Base-by-base conservation (phyloP, 441 rosid species). In the Gossypium trilobum region DNA sequence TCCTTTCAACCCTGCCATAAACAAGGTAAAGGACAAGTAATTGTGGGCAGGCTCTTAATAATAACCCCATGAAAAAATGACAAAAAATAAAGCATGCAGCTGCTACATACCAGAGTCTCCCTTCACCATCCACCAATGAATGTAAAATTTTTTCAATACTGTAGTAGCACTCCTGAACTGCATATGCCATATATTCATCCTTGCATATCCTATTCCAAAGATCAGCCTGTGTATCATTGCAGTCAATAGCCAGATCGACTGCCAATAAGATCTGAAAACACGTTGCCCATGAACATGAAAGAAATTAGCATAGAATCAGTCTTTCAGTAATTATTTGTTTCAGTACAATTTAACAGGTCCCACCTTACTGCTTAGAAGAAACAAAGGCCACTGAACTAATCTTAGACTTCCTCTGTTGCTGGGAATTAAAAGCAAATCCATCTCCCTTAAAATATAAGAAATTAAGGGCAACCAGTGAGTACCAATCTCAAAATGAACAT, bases 351-450 rank as follows among this genome's bases (percentile, higher is more conserved):
- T 59, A 82, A 78, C 57, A 73, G 71, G 68, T 36, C 57, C 46
- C 61, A 95, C 99, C 98, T 95, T 95, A 80, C 98, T 95, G 82
- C 99, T 93, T 60, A 95, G 86, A 77, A 95, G 97, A 87, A 95
- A 95, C 87, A 95, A 83, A 71, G 99, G 99, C 99, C 99, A 95
- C 73, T 95, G 99, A 61, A 93, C 98, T 78, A 95, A 86, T 84
- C 85, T 79, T 75, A 95, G 87, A 78, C 93, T 93, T 74, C 99
- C 99, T 29, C 80, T 88, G 84, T 95, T 95, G 89, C 97, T 89
- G 68, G 99, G 99, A 80, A 90, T 80, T 56, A 82, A 89, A 79
- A 93, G 99, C 76, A 95, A 88, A 84, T 91, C 99, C 98, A 87
- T 90, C 85, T 95, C 99, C 88, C 99, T 93, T 81, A 48, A 81